Conservation (phyloP, 1,139 yeast genomes). For the Protomyces macrosporus region DNA sequence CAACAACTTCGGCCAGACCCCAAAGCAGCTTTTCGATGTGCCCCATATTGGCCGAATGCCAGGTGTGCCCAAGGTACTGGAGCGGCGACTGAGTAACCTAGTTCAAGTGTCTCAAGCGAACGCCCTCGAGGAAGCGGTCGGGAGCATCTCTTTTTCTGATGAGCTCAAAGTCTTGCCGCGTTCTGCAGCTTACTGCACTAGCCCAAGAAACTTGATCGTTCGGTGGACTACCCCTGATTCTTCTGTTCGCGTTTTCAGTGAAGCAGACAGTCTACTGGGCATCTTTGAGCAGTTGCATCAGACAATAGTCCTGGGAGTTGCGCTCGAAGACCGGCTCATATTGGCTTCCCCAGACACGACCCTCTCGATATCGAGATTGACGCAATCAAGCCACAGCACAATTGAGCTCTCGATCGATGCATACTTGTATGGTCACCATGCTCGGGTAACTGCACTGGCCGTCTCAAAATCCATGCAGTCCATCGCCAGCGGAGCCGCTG, state of each 20-base stretch:
- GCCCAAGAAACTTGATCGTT: neutral
- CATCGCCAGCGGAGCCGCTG: constrained; percentile 33
- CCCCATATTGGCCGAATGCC: constrained; percentile 52
- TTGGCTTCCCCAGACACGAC: constrained; percentile 34
- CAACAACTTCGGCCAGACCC: constrained; percentile 88
- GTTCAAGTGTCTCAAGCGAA: neutral
- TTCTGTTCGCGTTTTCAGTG: neutral
- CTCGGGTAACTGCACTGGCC: constrained; percentile 31
- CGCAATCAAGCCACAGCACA: constrained; percentile 26
- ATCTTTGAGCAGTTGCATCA: constrained; percentile 33
- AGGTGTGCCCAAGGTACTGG: neutral
- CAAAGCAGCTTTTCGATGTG: constrained; percentile 57
- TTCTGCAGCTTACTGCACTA: neutral
- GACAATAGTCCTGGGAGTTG: constrained; percentile 29
- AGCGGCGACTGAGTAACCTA: neutral
- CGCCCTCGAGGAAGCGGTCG: neutral
- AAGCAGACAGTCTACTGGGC: constrained; percentile 26
- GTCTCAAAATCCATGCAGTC: constrained; percentile 33
- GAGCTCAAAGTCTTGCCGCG: neutral
- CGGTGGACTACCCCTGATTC: constrained; percentile 3
- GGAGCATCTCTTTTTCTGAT: neutral
- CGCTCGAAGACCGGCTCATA: constrained; percentile 32
- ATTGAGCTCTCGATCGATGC: constrained; percentile 28
- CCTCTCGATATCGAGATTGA: constrained; percentile 32
- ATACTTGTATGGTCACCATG: constrained; percentile 33